Base-by-base conservation (phyloP, 2,329 filamentous ascomycete species). In the Chaetomium globosum region DNA sequence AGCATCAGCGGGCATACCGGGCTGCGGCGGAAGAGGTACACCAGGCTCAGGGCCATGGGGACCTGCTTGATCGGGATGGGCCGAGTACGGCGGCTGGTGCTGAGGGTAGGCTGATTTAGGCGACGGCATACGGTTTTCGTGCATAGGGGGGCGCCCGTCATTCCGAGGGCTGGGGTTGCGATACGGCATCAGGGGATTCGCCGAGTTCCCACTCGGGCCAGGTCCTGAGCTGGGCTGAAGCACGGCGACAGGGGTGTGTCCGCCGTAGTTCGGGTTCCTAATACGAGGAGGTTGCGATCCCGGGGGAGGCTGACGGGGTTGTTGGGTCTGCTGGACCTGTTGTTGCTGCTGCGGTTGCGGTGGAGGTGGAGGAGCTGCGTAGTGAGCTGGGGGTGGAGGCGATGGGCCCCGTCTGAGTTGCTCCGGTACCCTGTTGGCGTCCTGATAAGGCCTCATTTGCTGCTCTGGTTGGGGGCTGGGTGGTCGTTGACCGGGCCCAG, bases 71-170 rank as follows among this genome's bases (percentile, higher is more conserved):
- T 93, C 91, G 54, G 86, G 86, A 70, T 92, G 91, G 69, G 91
- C 89, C 71, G 89, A 82, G 74, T 92, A 96, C 0, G 79, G 76
- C 33, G 82, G 79, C 69, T 89, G 90, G 68, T 91, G 91, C 73
- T 93, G 91, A 5, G 90, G 88, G 73, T 95, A 97, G 8, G 87
- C 88, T 48, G 92, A 90, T 73, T 93, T 93, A 65, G 93, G 93
- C n/a, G 94, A 97, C n/a, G 91, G 87, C 78, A 93, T 90, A 66
- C 91, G 88, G 74, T 89, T 92, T 70, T 97, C 93, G 70, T 94
- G 86, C 68, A 95, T 84, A 1, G 90, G 69, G 19, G 65, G 89
- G 60, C 93, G 53, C n/a, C 93, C 88, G 70, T 97, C 94, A 59
- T 90, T 87, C n/a, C 91, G 87, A 66, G 93, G 91, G 75, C 91